Evolutionary conservation across 108 stramenopile genomes (phyloP).

Genomic region (Nitzschia putrida): DNA sequence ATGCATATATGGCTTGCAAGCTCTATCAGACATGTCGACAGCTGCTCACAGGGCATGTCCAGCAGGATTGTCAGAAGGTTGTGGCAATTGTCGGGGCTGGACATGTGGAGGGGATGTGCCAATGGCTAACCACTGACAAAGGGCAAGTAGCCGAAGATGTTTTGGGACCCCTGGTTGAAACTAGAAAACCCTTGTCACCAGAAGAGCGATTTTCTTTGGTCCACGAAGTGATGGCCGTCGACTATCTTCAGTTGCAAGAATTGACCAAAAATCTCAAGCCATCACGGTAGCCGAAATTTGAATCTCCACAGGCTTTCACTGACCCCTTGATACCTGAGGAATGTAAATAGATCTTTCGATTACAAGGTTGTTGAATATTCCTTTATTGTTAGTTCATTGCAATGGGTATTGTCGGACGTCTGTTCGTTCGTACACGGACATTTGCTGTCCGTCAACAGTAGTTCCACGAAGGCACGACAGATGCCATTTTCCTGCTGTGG

Average conservation of each 20-base stretch:
- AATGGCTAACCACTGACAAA: conserved; percentile 41
- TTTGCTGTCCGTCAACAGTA: no score
- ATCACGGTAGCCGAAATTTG: no score
- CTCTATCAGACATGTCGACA: conserved; percentile 63
- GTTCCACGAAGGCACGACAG: no score
- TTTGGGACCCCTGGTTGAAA: conserved; percentile 19
- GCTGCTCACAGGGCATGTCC: conserved; percentile 14
- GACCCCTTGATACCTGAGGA: no score
- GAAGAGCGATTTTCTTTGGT: conserved; percentile 26
- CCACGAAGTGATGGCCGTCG: conserved; percentile 31
- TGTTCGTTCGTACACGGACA: background rate
- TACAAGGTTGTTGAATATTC: no score
- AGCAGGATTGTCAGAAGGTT: conserved; percentile 33
- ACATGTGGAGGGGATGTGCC: conserved; percentile 67
- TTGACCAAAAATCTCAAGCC: background rate
- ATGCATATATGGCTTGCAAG: conserved; percentile 80
- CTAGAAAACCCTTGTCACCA: conserved; percentile 16
- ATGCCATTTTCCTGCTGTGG: background rate
- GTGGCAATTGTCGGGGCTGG: conserved; percentile 89
- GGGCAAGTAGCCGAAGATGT: conserved; percentile 19
- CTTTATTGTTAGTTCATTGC: no score
- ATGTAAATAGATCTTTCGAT: no score
- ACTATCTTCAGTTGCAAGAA: conserved; percentile 16
- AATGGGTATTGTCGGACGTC: background rate
- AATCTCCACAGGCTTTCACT: no score